Evolutionary conservation across 441 rosid species (phyloP).

Genomic region (Melastoma candidum): DNA sequence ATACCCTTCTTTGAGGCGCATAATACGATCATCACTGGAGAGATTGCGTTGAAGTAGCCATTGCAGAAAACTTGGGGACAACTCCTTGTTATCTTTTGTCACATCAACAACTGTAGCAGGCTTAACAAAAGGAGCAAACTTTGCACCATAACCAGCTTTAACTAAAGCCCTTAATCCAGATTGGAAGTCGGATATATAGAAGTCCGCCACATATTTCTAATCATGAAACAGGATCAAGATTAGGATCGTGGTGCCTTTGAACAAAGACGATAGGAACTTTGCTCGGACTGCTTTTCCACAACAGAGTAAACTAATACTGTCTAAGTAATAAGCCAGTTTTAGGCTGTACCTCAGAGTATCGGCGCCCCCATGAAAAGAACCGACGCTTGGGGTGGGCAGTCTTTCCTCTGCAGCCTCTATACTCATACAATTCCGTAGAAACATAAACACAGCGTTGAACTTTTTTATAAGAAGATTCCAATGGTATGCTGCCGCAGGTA

Average conservation of each 20-base stretch:
- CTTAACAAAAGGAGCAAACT: constrained; percentile 80
- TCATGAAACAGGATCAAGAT: constrained; percentile 16
- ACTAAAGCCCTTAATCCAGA: constrained; percentile 86
- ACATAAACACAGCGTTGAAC: constrained; percentile 71
- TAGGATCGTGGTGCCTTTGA: neutral
- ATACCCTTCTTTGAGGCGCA: constrained; percentile 98
- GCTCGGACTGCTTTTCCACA: neutral
- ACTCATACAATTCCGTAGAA: constrained; percentile 72
- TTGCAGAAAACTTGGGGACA: constrained; percentile 59
- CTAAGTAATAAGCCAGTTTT: neutral
- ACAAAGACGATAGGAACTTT: neutral
- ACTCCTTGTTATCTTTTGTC: constrained; percentile 47
- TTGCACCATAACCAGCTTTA: constrained; percentile 88
- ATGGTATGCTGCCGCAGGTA: constrained; percentile 80
- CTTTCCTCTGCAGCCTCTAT: constrained; percentile 67
- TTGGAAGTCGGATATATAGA: constrained; percentile 92
- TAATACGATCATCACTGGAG: constrained; percentile 55
- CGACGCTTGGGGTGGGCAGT: constrained; percentile 62
- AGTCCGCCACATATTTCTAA: constrained; percentile 83
- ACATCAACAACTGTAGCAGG: constrained; percentile 63
- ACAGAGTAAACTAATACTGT: neutral
- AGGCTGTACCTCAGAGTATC: constrained; percentile 59
- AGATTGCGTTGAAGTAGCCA: constrained; percentile 84
- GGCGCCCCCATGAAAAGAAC: constrained; percentile 81
- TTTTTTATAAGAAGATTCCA: constrained; percentile 80